These are phyloP conservation scores for Lachnum nothofagi DNA, from an alignment of 2,329 filamentous ascomycete species.

Conservation along the genomic window DNA sequence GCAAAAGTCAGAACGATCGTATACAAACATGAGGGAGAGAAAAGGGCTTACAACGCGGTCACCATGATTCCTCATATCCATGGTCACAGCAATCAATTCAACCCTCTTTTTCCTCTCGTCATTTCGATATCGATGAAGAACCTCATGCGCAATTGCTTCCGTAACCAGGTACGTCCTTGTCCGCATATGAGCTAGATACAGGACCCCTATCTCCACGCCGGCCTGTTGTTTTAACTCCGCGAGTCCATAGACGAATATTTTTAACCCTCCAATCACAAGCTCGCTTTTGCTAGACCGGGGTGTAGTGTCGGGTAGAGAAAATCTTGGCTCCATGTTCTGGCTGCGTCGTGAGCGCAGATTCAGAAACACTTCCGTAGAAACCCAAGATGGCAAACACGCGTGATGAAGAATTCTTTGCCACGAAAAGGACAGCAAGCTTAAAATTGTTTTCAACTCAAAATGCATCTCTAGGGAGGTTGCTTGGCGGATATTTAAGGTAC, in stretches of 20 bases:
- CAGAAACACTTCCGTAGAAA: too few species aligned
- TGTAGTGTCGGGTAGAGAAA: slow-evolving; percentile 10
- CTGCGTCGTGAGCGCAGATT: too few species aligned
- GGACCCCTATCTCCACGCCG: slow-evolving; percentile 15
- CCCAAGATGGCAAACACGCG: too few species aligned
- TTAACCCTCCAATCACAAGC: slow-evolving; percentile 14
- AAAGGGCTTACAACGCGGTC: slow-evolving; percentile 12
- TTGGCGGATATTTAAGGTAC: too few species aligned
- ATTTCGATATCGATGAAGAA: slow-evolving; percentile 15
- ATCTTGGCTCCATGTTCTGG: slow-evolving; percentile 13
- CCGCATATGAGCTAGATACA: slow-evolving; percentile 19
- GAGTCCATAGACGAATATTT: slow-evolving; percentile 19
- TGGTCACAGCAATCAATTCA: slow-evolving; percentile 18
- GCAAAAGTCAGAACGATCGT: too few species aligned
- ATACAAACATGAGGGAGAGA: neutral
- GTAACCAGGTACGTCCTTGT: slow-evolving; percentile 18
- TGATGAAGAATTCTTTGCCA: too few species aligned
- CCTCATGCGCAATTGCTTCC: slow-evolving; percentile 21
- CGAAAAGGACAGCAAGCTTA: too few species aligned
- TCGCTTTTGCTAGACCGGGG: slow-evolving; percentile 17
- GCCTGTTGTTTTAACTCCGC: slow-evolving; percentile 8
- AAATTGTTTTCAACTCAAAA: too few species aligned
- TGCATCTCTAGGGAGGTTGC: too few species aligned
- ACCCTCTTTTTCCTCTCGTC: slow-evolving; percentile 13
- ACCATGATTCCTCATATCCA: slow-evolving; percentile 23